A percentile compares a stretch with the other conserved stretches of the same genome.
phyloP scores from a whole-genome alignment of 495 filamentous ascomycete genomes.

The Saxispiralis lemnorum region DNA sequence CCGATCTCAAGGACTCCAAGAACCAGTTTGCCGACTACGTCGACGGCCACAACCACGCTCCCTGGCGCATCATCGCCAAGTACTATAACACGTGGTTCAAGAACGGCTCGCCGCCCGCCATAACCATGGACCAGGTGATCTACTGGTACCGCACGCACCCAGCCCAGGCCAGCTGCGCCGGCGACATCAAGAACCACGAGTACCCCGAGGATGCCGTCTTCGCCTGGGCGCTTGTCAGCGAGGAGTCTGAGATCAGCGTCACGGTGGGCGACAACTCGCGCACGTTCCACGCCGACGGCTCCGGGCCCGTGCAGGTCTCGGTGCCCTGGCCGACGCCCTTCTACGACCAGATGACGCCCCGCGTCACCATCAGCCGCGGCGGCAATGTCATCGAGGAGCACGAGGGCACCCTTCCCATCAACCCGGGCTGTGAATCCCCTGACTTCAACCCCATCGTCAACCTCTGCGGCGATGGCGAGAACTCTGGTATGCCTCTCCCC shows the following conservation, averaged over 20 bases:
- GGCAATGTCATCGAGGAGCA: not conserved
- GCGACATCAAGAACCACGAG: slow-evolving; percentile 10
- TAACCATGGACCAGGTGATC: slow-evolving; percentile 15
- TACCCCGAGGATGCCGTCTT: slow-evolving; percentile 16
- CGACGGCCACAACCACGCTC: slow-evolving; percentile 7
- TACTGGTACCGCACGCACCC: slow-evolving; percentile 19
- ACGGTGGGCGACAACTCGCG: slow-evolving; percentile 12
- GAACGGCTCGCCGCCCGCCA: slow-evolving; percentile 7
- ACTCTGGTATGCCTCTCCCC: too few relatives aligned
- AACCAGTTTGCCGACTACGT: slow-evolving; percentile 12
- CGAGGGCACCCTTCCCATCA: slow-evolving; percentile 1
- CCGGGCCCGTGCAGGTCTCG: slow-evolving; percentile 3
- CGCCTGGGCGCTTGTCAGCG: slow-evolving; percentile 16
- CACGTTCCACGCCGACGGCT: slow-evolving; percentile 7
- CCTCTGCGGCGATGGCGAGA: too few relatives aligned
- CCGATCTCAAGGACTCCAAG: slow-evolving; percentile 7
- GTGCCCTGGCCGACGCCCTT: slow-evolving; percentile 6
- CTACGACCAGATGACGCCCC: slow-evolving; percentile 1
- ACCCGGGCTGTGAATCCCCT: not conserved
- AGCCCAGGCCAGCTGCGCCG: slow-evolving; percentile 9
- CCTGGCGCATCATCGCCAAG: slow-evolving; percentile 18
- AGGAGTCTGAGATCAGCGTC: slow-evolving; percentile 11
- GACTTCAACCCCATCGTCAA: slow-evolving; percentile 5
- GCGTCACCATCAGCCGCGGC: not conserved
- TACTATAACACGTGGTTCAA: slow-evolving; percentile 16